These are phyloP conservation scores for Boletus rubescentipes DNA, from an alignment of 768 basidiomycete species.

Conservation along the genomic window DNA sequence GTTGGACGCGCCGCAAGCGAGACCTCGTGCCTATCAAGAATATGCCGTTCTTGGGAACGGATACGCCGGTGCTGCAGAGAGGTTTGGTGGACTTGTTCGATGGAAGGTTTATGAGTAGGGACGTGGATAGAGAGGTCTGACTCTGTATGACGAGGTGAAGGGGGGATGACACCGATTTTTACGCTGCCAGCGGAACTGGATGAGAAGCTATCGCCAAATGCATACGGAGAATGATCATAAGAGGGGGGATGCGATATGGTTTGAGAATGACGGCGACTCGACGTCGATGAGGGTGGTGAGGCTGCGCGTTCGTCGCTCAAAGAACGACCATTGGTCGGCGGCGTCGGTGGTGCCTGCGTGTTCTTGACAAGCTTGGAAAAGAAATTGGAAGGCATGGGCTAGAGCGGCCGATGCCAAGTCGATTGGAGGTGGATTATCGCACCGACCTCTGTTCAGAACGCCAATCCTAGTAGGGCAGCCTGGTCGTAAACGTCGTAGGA, in stretches of 20 bases:
- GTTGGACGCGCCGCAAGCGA: slow-evolving; percentile 33
- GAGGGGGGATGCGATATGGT: slow-evolving; percentile 10
- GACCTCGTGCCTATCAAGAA: slow-evolving; percentile 33
- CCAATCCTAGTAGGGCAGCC: background rate
- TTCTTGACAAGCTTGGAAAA: slow-evolving; percentile 31
- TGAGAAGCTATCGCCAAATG: background rate
- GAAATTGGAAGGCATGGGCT: slow-evolving; percentile 29
- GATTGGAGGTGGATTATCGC: background rate
- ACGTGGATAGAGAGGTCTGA: slow-evolving; percentile 15
- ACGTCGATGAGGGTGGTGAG: background rate
- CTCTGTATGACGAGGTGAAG: slow-evolving; percentile 23
- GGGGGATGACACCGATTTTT: slow-evolving; percentile 32
- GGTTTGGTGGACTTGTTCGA: slow-evolving; percentile 20
- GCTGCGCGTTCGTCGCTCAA: background rate
- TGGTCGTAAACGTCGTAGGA: background rate
- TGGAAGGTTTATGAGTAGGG: slow-evolving; percentile 1
- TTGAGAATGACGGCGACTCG: slow-evolving; percentile 9
- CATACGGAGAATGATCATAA: slow-evolving; percentile 1
- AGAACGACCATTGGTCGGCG: background rate
- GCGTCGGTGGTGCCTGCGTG: slow-evolving; percentile 11
- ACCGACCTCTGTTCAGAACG: slow-evolving; percentile 4
- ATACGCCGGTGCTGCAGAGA: slow-evolving; percentile 26
- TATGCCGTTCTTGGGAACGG: slow-evolving; percentile 31
- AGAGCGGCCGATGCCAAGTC: background rate
- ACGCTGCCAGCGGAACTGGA: slow-evolving; percentile 23